A percentile compares a stretch with the other conserved stretches of the same genome.
Conservation (phyloP, 2,329 filamentous ascomycete genomes). For the Ophiostoma sp. region DNA sequence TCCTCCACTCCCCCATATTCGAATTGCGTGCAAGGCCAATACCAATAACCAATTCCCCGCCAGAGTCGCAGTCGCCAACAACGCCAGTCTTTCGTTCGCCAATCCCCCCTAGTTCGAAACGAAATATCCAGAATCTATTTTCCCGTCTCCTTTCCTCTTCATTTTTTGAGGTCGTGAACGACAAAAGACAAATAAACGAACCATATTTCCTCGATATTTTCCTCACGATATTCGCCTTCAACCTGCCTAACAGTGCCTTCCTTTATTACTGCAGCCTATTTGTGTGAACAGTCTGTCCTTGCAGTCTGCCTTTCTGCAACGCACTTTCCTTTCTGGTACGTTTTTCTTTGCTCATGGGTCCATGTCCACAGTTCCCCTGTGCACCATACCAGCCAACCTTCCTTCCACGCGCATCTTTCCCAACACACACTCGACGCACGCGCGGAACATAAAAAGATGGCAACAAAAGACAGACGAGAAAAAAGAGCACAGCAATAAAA, state of each 20-base stretch:
- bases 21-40: no score
- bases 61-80: not conserved
- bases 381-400: not conserved
- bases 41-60: constrained; percentile 1
- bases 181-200: not conserved
- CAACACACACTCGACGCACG: not conserved
- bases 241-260: not conserved
- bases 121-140: not conserved
- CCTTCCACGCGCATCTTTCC: not conserved
- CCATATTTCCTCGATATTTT: not conserved
- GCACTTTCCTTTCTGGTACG: not conserved
- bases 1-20: not conserved
- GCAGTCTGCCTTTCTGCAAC: not conserved
- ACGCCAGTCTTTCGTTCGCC: not conserved
- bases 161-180: not conserved
- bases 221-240: not conserved
- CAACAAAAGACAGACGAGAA: not conserved
- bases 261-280: not conserved
- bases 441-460: not conserved
- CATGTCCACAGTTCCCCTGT: not conserved
- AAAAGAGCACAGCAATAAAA: not conserved
- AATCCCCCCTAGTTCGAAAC: not conserved
- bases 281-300: not conserved
- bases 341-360: not conserved
- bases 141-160: not conserved